Base-by-base conservation (phyloP, 495 filamentous ascomycete species). In the Hyaloscypha hepaticicola region DNA sequence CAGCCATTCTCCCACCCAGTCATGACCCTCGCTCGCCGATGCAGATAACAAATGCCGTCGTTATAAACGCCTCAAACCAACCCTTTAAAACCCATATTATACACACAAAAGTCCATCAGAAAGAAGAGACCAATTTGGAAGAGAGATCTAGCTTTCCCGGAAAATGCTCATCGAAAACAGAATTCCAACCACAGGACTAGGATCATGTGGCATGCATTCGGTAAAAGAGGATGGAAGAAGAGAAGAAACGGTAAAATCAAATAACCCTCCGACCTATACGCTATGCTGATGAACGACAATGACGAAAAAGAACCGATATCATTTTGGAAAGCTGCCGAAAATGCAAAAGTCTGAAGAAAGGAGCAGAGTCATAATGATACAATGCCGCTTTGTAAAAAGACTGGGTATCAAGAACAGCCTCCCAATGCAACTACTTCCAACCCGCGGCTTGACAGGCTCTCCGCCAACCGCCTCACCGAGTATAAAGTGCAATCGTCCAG, bases 321-420 rank as follows among this genome's bases (percentile, higher is more conserved):
- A 74, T 72, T 72, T 66, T 67, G 67, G 68, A 72, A 71, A 61
- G 69, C 73, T 75, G 74, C 71, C 68, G 38, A 64, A 72, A 72
- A 68, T 66, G 65, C 65, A 66, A 68, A 62, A 64, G 58, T 41
- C 51, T 59, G 45, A 45, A 73, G 76, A 77, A 70, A 76, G 73
- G 77, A 78, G 79, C 75, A 78, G 76, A 81, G 77, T 76, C 78
- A 71, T 73, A 72, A 67, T 78, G 72, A 67, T 70, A 73, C 71
- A 78, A 75, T 77, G 71, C 73, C 74, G 73, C 73, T 67, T 64
- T 61, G 67, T 69, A 62, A 58, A 65, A 61, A 25, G 62, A 16
- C 6, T 45, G 69, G 69, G 69, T 71, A 71, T 71, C 69, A 71
- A 71, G 51, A 71, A 67, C 26, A 55, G 38, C 59, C 50, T 55